Conservation (phyloP, 805 yeast species). For the Kazachstania bromeliacearum region DNA sequence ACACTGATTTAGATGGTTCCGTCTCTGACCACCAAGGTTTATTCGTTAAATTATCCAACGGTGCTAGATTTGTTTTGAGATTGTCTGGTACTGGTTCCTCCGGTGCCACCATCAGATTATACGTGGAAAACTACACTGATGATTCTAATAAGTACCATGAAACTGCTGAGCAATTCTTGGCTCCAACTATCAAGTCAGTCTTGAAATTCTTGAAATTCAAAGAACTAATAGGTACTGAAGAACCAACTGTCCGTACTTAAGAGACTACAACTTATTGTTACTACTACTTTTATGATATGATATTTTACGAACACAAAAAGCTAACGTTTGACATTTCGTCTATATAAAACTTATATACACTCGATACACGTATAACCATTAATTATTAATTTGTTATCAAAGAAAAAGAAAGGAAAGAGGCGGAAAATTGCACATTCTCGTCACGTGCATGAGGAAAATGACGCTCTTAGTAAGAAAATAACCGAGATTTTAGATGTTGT, state of each 20-base stretch:
- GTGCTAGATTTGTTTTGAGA: constrained; percentile 80
- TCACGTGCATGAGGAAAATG: too few relatives aligned
- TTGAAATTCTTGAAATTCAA: constrained; percentile 61
- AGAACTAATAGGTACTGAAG: constrained; percentile 66
- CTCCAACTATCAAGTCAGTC: constrained; percentile 51
- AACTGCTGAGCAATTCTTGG: constrained; percentile 61
- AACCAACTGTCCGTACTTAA: constrained; percentile 83
- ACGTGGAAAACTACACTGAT: constrained; percentile 71
- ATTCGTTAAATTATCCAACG: constrained; percentile 68
- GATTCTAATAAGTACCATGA: constrained; percentile 42
- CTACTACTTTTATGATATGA: neutral
- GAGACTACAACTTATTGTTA: neutral
- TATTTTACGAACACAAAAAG: too few relatives aligned
- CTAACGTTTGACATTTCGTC: too few relatives aligned
- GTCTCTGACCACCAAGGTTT: constrained; percentile 85
- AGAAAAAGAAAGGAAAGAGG: too few relatives aligned
- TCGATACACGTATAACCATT: too few relatives aligned
- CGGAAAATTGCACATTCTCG: too few relatives aligned
- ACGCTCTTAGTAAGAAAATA: too few relatives aligned
- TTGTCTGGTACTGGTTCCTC: constrained; percentile 96
- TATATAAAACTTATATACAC: too few relatives aligned
- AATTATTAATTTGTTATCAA: too few relatives aligned
- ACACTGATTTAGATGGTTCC: constrained; percentile 91
- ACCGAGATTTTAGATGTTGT: too few relatives aligned
- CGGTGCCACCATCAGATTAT: constrained; percentile 92